Conservation (phyloP, 805 yeast genomes). For the Hanseniaspora osmophila region DNA sequence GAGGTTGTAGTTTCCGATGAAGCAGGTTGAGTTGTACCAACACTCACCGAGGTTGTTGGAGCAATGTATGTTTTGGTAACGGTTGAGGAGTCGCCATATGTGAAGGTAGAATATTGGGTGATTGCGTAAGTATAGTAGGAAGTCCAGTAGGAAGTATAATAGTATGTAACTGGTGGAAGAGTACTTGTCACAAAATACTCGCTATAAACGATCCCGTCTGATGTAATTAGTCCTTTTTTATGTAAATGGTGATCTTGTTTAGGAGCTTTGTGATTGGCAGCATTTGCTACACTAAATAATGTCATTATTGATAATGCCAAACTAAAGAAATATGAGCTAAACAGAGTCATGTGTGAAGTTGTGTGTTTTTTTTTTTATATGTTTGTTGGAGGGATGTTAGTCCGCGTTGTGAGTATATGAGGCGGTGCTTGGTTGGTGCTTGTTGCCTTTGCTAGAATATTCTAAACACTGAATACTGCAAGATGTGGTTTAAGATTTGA, state of each 20-base stretch:
- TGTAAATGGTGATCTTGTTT: slow-evolving; percentile 2
- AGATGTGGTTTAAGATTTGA: no score
- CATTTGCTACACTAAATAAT: slow-evolving; percentile 10
- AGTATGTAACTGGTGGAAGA: slow-evolving; percentile 20
- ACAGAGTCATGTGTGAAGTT: no score
- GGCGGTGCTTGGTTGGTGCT: no score
- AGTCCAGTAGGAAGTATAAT: slow-evolving; percentile 15
- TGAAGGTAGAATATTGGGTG: slow-evolving; percentile 15
- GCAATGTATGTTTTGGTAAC: slow-evolving; percentile 4
- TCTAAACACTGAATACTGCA: no score
- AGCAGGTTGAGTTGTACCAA: no score
- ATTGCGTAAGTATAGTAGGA: slow-evolving; percentile 19
- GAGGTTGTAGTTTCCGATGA: slow-evolving; percentile 2
- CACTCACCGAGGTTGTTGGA: not conserved
- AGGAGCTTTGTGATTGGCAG: slow-evolving; percentile 4
- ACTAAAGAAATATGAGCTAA: no score
- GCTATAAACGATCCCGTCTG: slow-evolving; percentile 24
- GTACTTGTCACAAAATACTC: slow-evolving; percentile 23
- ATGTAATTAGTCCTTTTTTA: slow-evolving; percentile 14
- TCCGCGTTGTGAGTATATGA: no score
- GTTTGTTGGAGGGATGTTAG: no score
- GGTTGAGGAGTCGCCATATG: slow-evolving; percentile 15
- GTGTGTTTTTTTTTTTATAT: no score
- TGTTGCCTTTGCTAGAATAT: no score
- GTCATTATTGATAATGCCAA: slow-evolving; percentile 8